A percentile compares a stretch with the other conserved stretches of the same genome.
Evolutionary conservation across 805 yeast genomes (phyloP).

Genomic region (Sugiyamaella mastotermitis): DNA sequence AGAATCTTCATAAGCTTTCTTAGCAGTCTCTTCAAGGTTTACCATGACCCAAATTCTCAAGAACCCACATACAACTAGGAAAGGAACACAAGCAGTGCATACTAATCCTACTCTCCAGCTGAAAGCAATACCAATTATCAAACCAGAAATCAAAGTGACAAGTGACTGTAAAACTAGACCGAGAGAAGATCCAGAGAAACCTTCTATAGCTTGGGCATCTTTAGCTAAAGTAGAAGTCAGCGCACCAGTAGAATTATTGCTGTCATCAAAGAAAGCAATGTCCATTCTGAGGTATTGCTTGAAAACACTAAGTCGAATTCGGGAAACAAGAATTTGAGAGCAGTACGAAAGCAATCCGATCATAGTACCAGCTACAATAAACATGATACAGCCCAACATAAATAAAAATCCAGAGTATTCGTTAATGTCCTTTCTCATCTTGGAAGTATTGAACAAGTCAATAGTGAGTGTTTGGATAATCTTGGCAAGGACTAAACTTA

Average conservation of each 20-base stretch:
- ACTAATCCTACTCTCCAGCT: constrained; percentile 37
- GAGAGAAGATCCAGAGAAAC: constrained; percentile 35
- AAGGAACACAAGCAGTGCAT: constrained; percentile 33
- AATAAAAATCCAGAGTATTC: constrained; percentile 30
- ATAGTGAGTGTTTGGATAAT: constrained; percentile 30
- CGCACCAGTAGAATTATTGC: constrained; percentile 33
- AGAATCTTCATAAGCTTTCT: constrained; percentile 33
- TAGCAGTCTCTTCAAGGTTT: constrained; percentile 31
- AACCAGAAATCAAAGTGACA: constrained; percentile 35
- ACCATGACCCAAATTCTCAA: constrained; percentile 30
- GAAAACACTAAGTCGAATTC: constrained; percentile 30
- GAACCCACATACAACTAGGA: constrained; percentile 35
- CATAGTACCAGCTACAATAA: constrained; percentile 21
- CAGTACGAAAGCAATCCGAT: constrained; percentile 23
- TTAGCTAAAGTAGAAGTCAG: constrained; percentile 33
- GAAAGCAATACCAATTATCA: constrained; percentile 33
- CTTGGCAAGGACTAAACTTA: constrained; percentile 33
- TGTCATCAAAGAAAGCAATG: constrained; percentile 31
- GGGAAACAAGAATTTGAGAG: constrained; percentile 30
- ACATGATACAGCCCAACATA: constrained; percentile 29
- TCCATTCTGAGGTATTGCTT: constrained; percentile 32
- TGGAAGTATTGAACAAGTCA: constrained; percentile 20
- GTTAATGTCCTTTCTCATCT: constrained; percentile 32
- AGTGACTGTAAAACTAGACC: constrained; percentile 33
- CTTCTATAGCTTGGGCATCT: constrained; percentile 36